Evolutionary conservation across 352 stramenopile species (phyloP).

Genomic region (Globisporangium solare): DNA sequence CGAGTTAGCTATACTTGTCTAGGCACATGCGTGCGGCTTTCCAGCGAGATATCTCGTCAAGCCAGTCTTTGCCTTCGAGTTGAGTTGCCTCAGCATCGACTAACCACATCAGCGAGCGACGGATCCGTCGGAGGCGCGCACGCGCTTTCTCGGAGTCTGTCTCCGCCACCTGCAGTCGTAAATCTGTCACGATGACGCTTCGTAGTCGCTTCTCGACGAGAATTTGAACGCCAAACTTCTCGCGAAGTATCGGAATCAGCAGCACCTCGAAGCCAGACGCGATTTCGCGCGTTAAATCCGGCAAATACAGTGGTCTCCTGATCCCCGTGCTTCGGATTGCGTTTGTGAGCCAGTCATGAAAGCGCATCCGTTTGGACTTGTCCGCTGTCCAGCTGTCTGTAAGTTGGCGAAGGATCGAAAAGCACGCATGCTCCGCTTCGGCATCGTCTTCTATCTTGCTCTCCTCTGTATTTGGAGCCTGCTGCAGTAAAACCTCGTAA

Average conservation of each 20-base stretch:
- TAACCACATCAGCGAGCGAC: conserved; percentile 47
- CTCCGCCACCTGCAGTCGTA: conserved; percentile 38
- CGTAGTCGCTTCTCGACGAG: conserved; percentile 55
- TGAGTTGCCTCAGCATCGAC: conserved; percentile 41
- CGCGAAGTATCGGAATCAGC: conserved; percentile 49
- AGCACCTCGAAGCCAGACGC: conserved; percentile 57
- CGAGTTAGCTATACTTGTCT: neutral
- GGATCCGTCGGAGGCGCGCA: conserved; percentile 42
- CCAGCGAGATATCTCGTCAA: conserved; percentile 26
- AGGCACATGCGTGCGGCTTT: conserved; percentile 20
- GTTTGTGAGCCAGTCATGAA: conserved; percentile 74
- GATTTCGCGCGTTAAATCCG: conserved; percentile 58
- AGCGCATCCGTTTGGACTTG: conserved; percentile 63
- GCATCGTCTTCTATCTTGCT: conserved; percentile 26
- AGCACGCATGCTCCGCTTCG: conserved; percentile 53
- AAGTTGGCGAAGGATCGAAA: conserved; percentile 48
- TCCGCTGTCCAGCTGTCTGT: conserved; percentile 67
- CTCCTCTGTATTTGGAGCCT: conserved; percentile 15
- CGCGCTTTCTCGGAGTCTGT: conserved; percentile 23
- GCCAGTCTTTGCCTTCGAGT: conserved; percentile 37
- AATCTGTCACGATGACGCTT: conserved; percentile 59
- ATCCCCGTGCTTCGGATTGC: conserved; percentile 51
- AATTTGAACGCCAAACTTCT: conserved; percentile 52
- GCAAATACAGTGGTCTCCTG: conserved; percentile 46
- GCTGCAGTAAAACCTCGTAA: conserved; percentile 37